phyloP scores from a whole-genome alignment of 495 filamentous ascomycete genomes.

The Penicillium turbatum region DNA sequence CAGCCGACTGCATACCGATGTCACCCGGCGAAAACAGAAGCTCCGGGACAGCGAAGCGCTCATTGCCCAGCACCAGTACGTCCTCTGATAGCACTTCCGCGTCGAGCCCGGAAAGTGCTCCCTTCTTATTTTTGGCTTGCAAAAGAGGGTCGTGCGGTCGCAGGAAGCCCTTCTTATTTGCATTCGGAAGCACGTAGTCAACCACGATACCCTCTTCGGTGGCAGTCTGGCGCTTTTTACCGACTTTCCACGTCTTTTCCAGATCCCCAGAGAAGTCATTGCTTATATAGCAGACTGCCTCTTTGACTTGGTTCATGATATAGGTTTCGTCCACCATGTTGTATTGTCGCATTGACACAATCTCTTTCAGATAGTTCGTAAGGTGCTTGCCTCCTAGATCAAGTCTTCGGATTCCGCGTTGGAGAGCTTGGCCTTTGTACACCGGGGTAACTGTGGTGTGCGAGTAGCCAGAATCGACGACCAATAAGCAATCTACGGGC shows the following conservation, averaged over 20 bases:
- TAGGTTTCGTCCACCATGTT: slow-evolving; percentile 92
- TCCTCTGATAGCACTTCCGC: slow-evolving; percentile 65
- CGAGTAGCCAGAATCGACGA: slow-evolving; percentile 90
- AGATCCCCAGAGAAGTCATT: slow-evolving; percentile 74
- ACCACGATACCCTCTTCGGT: slow-evolving; percentile 69
- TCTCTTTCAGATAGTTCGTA: slow-evolving; percentile 89
- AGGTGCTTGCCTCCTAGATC: slow-evolving; percentile 90
- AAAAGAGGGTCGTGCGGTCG: slow-evolving; percentile 67
- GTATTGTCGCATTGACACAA: slow-evolving; percentile 85
- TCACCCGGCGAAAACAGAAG: slow-evolving; percentile 82
- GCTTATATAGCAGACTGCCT: slow-evolving; percentile 79
- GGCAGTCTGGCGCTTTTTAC: slow-evolving; percentile 42
- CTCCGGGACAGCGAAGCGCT: slow-evolving; percentile 88
- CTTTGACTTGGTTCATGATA: slow-evolving; percentile 94
- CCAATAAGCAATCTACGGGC: slow-evolving; percentile 76
- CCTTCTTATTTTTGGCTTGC: slow-evolving; percentile 58
- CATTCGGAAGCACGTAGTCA: slow-evolving; percentile 89
- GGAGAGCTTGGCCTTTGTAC: slow-evolving; percentile 72
- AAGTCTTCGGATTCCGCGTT: slow-evolving; percentile 77
- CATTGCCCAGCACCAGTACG: slow-evolving; percentile 80
- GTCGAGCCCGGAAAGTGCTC: slow-evolving; percentile 43
- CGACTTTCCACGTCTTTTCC: slow-evolving; percentile 80
- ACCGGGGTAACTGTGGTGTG: slow-evolving; percentile 91
- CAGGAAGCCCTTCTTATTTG: slow-evolving; percentile 63
- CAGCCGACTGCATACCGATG: slow-evolving; percentile 82